Conservation (phyloP, 2,329 filamentous ascomycete species). For the Amylocarpus encephaloides region DNA sequence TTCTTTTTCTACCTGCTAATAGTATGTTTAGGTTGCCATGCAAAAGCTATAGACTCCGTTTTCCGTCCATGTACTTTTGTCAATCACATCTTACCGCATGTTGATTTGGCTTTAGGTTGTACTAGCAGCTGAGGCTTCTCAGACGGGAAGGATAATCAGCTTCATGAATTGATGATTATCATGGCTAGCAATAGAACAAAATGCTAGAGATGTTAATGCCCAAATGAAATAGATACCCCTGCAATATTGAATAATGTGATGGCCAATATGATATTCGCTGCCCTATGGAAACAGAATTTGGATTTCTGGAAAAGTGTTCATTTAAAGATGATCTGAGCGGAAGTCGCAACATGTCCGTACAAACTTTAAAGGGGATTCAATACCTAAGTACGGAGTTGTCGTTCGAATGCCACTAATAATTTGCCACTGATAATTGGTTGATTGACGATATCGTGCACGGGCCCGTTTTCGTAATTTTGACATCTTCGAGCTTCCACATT, state of each 20-base stretch:
- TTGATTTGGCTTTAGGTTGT: conserved; percentile 23
- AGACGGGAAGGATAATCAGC: conserved; percentile 16
- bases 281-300: too few species aligned
- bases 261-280: too few species aligned
- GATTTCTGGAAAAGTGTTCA: too few species aligned
- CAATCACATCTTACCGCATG: conserved; percentile 17
- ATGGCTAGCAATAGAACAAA: conserved; percentile 27
- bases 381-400: too few species aligned
- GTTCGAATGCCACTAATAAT: too few species aligned
- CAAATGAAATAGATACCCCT: neutral
- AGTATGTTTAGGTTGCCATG: conserved; percentile 58
- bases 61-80: conserved; percentile 16
- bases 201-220: conserved; percentile 15
- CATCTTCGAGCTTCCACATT: too few species aligned
- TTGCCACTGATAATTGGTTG: too few species aligned
- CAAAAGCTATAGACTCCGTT: conserved; percentile 70
- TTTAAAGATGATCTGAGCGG: too few species aligned
- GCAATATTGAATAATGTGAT: neutral
- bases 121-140: conserved; percentile 17
- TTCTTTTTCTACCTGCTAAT: conserved; percentile 15
- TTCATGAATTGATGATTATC: conserved; percentile 29
- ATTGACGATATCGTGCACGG: too few species aligned
- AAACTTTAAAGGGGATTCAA: too few species aligned
- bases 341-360: too few species aligned
- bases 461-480: too few species aligned